phyloP scores from a whole-genome alignment of 805 yeast species.

The Yarrowia sp. region DNA sequence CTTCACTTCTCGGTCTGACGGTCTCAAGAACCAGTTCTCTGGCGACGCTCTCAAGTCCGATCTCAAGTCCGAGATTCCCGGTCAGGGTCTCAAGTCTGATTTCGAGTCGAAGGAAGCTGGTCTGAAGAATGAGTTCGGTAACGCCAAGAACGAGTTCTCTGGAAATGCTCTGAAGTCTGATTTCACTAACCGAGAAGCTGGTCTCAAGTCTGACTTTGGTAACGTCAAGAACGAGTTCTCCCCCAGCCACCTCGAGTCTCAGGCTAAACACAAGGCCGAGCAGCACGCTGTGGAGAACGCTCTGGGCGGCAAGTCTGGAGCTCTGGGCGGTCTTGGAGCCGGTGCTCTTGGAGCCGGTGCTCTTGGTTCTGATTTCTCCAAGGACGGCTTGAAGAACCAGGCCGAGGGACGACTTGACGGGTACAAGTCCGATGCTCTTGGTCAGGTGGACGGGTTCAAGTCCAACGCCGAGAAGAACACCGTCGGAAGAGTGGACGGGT shows the following conservation, averaged over 20 bases:
- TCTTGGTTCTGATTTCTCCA: neutral
- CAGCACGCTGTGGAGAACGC: neutral
- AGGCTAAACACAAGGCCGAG: neutral
- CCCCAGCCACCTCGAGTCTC: neutral
- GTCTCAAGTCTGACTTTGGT: neutral
- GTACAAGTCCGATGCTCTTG: neutral
- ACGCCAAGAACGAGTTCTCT: neutral
- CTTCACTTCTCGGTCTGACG: no score
- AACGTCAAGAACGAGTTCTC: neutral
- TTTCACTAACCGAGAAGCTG: neutral
- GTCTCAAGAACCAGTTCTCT: no score
- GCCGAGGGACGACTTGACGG: neutral
- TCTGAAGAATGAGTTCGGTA: neutral
- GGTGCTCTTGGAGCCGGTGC: conserved; percentile 3
- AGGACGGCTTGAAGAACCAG: neutral
- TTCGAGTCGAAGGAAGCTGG: neutral
- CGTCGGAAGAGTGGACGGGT: neutral
- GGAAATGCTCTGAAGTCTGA: neutral
- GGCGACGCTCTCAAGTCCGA: no score
- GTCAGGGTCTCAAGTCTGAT: neutral
- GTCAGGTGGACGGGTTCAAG: neutral
- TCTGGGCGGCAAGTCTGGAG: neutral
- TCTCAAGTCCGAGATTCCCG: no score
- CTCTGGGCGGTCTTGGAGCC: neutral
- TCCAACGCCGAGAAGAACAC: neutral